Evolutionary conservation across 2,329 filamentous ascomycete species (phyloP), one percentile per base, ranked within the genome.

Genomic region (Pseudodiploospora longispora): DNA sequence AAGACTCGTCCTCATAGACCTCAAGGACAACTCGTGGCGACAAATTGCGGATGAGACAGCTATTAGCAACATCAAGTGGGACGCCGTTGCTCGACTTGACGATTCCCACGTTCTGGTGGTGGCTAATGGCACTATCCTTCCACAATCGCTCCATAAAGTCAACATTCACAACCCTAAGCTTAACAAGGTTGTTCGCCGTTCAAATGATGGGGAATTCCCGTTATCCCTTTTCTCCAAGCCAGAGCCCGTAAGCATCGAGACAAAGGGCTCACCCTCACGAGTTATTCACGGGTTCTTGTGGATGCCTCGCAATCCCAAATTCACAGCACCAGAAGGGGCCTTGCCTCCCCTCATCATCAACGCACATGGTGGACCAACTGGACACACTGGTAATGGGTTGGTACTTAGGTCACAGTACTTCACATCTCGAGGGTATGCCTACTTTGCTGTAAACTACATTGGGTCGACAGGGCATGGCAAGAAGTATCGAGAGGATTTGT

Each of bases 401-500:
- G 58, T 62, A 9, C 56, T 75, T 6, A 55, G 60, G 19, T 64
- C 62, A 3, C 75, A 79, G 52, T 77, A 73, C 52, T 76, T 69
- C 51, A 77, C 74, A 0, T 71, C 73, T 4, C 62, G 76, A 9
- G 75, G 75, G 4, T 79, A 71, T 43, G 74, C 73, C 1, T 69
- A 68, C 40, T 64, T 72, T 9, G 60, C 63, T 3, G 59, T 78
- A 31, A 78, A 78, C 55, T 75, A 77, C 52, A 67, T 65, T 3
- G 75, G 75, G 4, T 76, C 71, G 1, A 70, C 66, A 0, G 73
- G 69, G 2, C 72, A 75, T 52, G 74, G 75, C 1, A 63, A 68
- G 4, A 59, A 62, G 6, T 79, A 77, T 49, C 67, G 74, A 0
- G 64, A 74, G 28, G 59, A 64, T 4, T 60, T 79, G 0, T 70